phyloP scores from a whole-genome alignment of 2,329 filamentous ascomycete genomes.

The Ophiostoma perfectum region DNA sequence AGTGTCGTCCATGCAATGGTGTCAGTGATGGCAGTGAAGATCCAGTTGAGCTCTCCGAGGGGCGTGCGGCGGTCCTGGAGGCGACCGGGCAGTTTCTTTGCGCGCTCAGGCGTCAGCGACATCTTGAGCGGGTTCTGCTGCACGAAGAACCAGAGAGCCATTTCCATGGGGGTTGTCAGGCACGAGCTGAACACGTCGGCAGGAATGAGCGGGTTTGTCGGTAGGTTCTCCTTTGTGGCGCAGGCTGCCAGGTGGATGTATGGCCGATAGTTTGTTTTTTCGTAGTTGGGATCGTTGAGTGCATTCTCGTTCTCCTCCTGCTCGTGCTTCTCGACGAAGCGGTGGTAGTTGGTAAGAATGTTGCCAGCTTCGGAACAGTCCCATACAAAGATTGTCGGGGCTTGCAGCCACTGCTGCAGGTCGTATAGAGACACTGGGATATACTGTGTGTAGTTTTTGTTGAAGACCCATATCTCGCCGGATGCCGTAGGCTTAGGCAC shows the following conservation, averaged over 20 bases:
- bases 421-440: conserved; percentile 96
- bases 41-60: conserved; percentile 96
- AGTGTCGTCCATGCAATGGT: conserved; percentile 98
- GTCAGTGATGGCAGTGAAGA: conserved; percentile 97
- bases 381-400: conserved; percentile 94
- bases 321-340: conserved; percentile 92
- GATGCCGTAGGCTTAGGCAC: conserved; percentile 93
- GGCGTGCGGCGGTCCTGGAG: conserved; percentile 90
- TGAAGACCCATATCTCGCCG: conserved; percentile 99
- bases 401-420: conserved; percentile 89
- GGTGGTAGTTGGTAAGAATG: conserved; percentile 90
- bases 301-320: conserved; percentile 75
- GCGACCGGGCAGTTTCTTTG: conserved; percentile 82
- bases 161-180: conserved; percentile 93
- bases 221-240: conserved; percentile 81
- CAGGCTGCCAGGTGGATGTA: conserved; percentile 92
- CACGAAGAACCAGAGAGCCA: conserved; percentile 94
- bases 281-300: conserved; percentile 73
- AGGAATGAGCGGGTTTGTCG: conserved; percentile 87
- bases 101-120: conserved; percentile 70
- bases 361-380: conserved; percentile 96
- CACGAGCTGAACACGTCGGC: conserved; percentile 95
- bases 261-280: conserved; percentile 63
- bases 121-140: conserved; percentile 75
- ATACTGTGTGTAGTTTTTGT: conserved; percentile 97